Percentiles rank a stretch among this genome's conserved stretches.
Evolutionary conservation across 345 rosid genomes (phyloP).

Genomic region (Ceriops tagal): DNA sequence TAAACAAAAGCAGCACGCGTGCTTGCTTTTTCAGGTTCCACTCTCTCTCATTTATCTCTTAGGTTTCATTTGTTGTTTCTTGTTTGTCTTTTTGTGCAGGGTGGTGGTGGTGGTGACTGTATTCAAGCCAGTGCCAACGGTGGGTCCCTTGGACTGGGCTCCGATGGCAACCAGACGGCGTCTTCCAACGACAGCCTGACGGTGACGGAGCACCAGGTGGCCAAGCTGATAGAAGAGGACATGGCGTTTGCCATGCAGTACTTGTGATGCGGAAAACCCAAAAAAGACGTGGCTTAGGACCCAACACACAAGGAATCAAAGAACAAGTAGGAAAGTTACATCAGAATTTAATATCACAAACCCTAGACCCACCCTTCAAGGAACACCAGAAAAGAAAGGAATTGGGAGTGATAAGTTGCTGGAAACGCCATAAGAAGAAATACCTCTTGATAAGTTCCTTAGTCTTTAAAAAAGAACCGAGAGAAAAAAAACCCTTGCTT

Average conservation of each 20-base stretch:
- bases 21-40: conserved; percentile 58
- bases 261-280: no score
- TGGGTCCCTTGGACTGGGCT: conserved; percentile 23
- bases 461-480: no score
- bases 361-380: no score
- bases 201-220: conserved; percentile 83
- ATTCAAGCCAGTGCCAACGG: conserved; percentile 41
- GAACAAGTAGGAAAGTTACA: no score
- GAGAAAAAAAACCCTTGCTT: no score
- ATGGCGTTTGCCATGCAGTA: conserved; percentile 99
- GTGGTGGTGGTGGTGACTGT: conserved; percentile 46
- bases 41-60: neutral
- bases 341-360: no score
- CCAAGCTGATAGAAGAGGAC: conserved; percentile 93
- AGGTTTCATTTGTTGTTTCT: neutral
- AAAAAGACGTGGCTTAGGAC: no score
- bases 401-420: no score
- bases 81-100: conserved; percentile 12
- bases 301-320: no score
- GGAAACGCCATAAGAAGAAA: no score
- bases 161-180: conserved; percentile 18
- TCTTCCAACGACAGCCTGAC: conserved; percentile 36
- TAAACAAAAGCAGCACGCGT: conserved; percentile 75
- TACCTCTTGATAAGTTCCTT: no score
- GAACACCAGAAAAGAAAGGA: no score